Evolutionary conservation across 805 yeast species (phyloP), one percentile per base, ranked within the genome.

Genomic region (Lipomyces orientalis): DNA sequence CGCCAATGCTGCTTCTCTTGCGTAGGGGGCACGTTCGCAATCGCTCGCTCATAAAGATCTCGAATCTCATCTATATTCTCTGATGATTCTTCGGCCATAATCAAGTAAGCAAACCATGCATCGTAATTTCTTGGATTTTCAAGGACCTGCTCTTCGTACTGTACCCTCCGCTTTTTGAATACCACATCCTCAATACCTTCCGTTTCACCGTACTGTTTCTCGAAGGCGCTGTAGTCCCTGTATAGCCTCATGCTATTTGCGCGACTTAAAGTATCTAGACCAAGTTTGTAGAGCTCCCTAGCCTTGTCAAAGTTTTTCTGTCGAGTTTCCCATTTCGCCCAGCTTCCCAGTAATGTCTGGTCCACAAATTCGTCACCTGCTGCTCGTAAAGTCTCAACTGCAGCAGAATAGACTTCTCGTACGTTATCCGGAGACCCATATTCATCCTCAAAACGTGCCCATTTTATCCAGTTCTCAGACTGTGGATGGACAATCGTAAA

Each of bases 41-140:
- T 74, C 0, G 91, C 86, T 9, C 79, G 73, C 62, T 84, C 85
- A 70, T 82, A 85, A 10, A 79, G 76, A 1, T 79, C 79, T 29
- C 80, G 71, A 16, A 78, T 68, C 0, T 73, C 79, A 0, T 73
- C 79, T 0, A 78, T 74, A 25, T 73, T 74, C 29, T 74, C 67
- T 12, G 73, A 71, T 22, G 81, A 73, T 31, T 83, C 81, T 61
- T 84, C 84, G 12, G 87, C 73, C 31, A 91, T 75, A 12, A 84
- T 81, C 1, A 91, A 67, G 73, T 88, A 88, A 0, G 85, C 76
- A 94, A 97, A 93, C 98, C 98, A 93, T 0, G 87, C 79, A 73
- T 90, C 95, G 76, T 86, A 88, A 78, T 91, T 90, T 46, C 62
- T 54, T 0, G 91, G 88, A 62, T 85, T 80, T 10, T 74, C 71